phyloP scores from a whole-genome alignment of 345 rosid genomes.

The Heritiera fomes region DNA sequence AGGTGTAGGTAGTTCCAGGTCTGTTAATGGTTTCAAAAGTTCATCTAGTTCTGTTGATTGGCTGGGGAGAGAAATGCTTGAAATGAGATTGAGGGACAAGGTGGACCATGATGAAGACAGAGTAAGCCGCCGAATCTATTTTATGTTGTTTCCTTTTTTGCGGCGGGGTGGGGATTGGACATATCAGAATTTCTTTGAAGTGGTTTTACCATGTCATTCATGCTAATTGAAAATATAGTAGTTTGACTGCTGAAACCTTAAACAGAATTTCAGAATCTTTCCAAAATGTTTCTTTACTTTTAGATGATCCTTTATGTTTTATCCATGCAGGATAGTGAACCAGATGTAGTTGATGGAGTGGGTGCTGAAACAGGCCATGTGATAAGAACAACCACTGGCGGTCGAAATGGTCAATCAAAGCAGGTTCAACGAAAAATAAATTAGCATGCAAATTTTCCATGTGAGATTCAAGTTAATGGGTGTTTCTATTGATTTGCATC shows the following conservation, averaged over 20 bases:
- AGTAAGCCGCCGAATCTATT: constrained; percentile 43
- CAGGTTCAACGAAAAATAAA: constrained; percentile 43
- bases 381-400: constrained; percentile 81
- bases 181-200: constrained; percentile 1
- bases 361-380: constrained; percentile 93
- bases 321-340: constrained; percentile 84
- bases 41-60: constrained; percentile 92
- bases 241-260: neutral
- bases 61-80: constrained; percentile 92
- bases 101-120: constrained; percentile 81
- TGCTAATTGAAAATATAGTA: neutral
- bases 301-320: neutral
- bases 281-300: neutral
- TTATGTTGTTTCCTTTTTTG: neutral
- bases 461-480: neutral
- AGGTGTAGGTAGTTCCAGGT: constrained; percentile 90
- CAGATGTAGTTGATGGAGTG: constrained; percentile 78
- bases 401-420: constrained; percentile 88
- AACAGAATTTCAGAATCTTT: neutral
- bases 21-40: constrained; percentile 73
- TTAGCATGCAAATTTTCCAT: neutral
- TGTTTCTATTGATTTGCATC: neutral
- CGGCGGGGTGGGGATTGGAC: neutral
- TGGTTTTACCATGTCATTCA: neutral
- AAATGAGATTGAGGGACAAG: constrained; percentile 84